Evolutionary conservation across 192 early-diverging fungal species (phyloP), one percentile per base, ranked within the genome.

Genomic region (Cetraspora pellucida): DNA sequence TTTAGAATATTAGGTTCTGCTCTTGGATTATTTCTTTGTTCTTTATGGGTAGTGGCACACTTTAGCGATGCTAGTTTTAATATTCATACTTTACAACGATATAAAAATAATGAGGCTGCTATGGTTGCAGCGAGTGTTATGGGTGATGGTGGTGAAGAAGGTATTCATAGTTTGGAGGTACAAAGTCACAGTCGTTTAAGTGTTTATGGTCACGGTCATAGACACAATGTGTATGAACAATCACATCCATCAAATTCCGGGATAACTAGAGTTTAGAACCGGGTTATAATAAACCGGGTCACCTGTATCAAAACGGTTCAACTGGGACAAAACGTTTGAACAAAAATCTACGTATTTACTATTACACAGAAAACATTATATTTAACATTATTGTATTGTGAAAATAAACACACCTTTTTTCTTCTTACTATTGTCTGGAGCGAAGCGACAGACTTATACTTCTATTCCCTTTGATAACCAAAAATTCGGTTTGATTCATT

Each of bases 131-230:
- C 63, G 23, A 65, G 43, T 11, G 74, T 66, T 63, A 8, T 75
- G 46, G 74, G 74, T n/a, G 74, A 75, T n/a, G 23, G 46, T 44
- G 74, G 60, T 43, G 74, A 75, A 50, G 74, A 75, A 52, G 74
- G 74, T 31, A 65, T 75, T 30, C 74, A 75, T 49, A 61, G 60
- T 31, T 52, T 75, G 5, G 74, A 75, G 37, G 46, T 75, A 6
- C 27, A 64, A 44, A 64, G 19, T 37, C 74, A 75, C 47, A 58
- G 45, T 27, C 8, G 21, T 23, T 30, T 46, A 19, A 16, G 49
- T 64, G 59, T 21, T n/a, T 23, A n/a, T 64, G n/a, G 27, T 59
- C 55, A 58, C 17, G 74, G 61, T 60, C 49, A 75, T 52, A 30
- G 9, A 37, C 19, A 43, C 10, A 13, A 30, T 54, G 25, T 47